These are phyloP conservation scores for Trypanosoma theileri DNA, from an alignment of 208 protist species.

Conservation along the genomic window DNA sequence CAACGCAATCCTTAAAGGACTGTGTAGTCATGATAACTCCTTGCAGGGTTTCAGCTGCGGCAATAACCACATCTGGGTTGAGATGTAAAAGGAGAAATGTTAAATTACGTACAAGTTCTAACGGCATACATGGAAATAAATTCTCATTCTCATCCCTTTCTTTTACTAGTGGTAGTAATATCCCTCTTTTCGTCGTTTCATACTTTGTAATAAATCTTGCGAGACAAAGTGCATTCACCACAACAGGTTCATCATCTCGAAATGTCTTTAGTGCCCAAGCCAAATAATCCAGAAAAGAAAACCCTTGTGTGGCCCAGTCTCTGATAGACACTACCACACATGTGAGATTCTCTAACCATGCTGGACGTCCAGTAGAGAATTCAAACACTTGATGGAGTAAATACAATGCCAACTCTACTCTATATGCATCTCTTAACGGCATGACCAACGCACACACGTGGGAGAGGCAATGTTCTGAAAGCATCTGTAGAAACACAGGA, in stretches of 20 bases:
- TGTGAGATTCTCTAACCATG: slow-evolving; percentile 33
- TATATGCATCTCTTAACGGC: slow-evolving; percentile 15
- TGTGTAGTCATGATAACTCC: slow-evolving; percentile 6
- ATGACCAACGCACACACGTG: slow-evolving; percentile 6
- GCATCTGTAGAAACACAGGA: slow-evolving; percentile 15
- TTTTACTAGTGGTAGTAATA: not conserved
- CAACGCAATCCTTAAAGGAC: not conserved
- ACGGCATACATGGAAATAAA: not conserved
- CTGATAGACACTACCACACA: not conserved
- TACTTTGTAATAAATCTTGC: slow-evolving; percentile 19
- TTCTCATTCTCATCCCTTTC: not conserved
- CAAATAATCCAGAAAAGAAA: slow-evolving; percentile 21
- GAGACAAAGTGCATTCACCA: slow-evolving; percentile 39
- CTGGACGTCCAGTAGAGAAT: slow-evolving; percentile 18
- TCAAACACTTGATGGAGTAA: slow-evolving; percentile 35
- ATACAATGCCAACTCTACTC: slow-evolving; percentile 37
- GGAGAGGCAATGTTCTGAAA: slow-evolving; percentile 17
- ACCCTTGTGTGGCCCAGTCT: not conserved
- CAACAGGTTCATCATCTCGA: slow-evolving; percentile 33
- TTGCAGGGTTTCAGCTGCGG: slow-evolving; percentile 35
- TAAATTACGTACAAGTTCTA: slow-evolving; percentile 22
- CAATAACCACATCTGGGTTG: slow-evolving; percentile 30
- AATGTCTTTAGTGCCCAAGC: slow-evolving; percentile 28
- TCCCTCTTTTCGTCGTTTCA: slow-evolving; percentile 15
- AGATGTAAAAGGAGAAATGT: slow-evolving; percentile 40